Evolutionary conservation across 1,139 yeast genomes (phyloP).

Genomic region (Hansenula lynferdii): DNA sequence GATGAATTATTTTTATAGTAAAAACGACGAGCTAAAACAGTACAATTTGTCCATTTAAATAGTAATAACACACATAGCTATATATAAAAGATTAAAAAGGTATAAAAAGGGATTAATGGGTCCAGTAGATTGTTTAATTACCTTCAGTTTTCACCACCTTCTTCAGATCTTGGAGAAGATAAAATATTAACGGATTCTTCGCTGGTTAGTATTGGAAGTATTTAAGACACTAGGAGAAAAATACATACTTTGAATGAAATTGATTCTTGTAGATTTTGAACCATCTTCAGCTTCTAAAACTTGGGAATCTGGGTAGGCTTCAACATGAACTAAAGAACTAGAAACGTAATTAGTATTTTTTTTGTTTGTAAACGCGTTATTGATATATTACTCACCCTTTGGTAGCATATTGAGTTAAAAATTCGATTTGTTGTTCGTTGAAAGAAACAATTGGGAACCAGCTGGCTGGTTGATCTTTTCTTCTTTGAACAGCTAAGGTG

Average conservation of each 20-base stretch:
- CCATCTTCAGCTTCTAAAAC: constrained; percentile 52
- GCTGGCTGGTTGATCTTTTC: constrained; percentile 45
- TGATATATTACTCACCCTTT: constrained; percentile 38
- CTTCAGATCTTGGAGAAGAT: too few species aligned
- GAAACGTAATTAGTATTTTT: constrained; percentile 4
- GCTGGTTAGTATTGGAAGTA: constrained; percentile 3
- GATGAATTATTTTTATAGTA: too few species aligned
- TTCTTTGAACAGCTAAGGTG: constrained; percentile 55
- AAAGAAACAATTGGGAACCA: constrained; percentile 64
- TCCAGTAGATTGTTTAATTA: too few species aligned
- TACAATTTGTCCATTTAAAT: too few species aligned
- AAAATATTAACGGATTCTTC: constrained; percentile 12
- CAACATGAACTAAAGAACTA: constrained; percentile 50
- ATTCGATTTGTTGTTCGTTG: constrained; percentile 46
- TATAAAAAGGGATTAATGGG: too few species aligned
- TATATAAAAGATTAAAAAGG: too few species aligned
- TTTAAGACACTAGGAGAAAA: background rate
- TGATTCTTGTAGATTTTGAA: constrained; percentile 32
- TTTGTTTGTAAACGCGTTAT: background rate
- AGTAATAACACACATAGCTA: too few species aligned
- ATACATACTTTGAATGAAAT: constrained; percentile 38
- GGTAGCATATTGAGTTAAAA: constrained; percentile 46
- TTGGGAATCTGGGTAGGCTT: constrained; percentile 53
- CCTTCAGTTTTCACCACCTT: too few species aligned
- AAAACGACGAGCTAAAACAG: too few species aligned